Base-by-base conservation (phyloP, 306 rosid species). In the Cucurbita argyrosperma region DNA sequence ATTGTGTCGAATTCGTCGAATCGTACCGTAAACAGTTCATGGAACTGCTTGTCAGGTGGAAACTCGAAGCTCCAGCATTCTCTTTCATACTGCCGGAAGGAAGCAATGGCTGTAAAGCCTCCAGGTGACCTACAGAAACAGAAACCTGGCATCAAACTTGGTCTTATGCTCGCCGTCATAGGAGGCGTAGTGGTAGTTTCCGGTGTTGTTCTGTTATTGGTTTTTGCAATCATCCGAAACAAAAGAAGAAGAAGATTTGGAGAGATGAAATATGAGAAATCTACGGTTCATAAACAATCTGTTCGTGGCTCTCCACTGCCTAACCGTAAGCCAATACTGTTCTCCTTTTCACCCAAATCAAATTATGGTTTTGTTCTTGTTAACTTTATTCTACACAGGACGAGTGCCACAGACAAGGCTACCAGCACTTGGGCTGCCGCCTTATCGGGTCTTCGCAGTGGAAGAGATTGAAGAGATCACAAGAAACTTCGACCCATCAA, bases 391-490 rank as follows among this genome's bases (percentile, higher is more conserved):
- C 62, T 76, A 23, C 39, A 62, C 65, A 90, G 97, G 90, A 65
- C 81, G 72, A 75, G 82, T 77, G 73, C 80, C 95, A 65, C 90
- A 83, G 76, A 75, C 81, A 74, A 83, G 87, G 76, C 57, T 79
- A 53, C 46, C 81, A 46, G 66, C 87, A 78, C 81, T 86, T 19
- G 97, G 92, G 37, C 78, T 89, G 42, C 85, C 89, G 42, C 85
- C 92, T 15, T 85, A 90, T 80, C 82, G 69, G 12, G 83, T 71
- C 47, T 94, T 94, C 87, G 75, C 95, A 68, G 60, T 82, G 78
- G 90, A 90, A 74, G 97, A 94, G 82, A 88, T 94, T 64, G 96
- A 89, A 82, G 96, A 89, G 43, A 87, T 90, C 71, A 90, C 97
- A 13, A 84, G 82, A 68, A 84, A 86, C 80, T 90, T 94, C 47